Conservation (phyloP, 2,329 filamentous ascomycete species). For the Colletotrichum godetiae region DNA sequence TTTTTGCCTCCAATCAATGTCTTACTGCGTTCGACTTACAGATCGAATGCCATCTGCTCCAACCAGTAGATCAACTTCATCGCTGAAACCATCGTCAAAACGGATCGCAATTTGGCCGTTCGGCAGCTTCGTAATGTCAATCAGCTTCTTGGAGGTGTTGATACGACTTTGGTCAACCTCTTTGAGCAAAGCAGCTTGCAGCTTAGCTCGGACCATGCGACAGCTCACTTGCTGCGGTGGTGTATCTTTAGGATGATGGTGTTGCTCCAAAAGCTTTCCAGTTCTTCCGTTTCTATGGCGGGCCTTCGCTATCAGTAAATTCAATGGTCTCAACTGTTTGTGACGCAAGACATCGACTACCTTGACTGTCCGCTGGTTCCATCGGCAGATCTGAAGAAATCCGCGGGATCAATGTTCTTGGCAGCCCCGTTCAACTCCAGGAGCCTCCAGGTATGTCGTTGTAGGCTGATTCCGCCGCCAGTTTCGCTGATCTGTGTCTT, state of each 20-base stretch:
- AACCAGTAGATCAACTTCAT: slow-evolving; percentile 58
- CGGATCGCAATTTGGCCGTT: slow-evolving; percentile 50
- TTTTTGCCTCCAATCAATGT: too few species aligned
- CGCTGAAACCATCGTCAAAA: slow-evolving; percentile 57
- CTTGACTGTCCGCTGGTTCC: slow-evolving; percentile 41
- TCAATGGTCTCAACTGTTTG: too few species aligned
- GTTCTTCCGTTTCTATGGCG: slow-evolving; percentile 44
- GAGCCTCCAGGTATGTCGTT: slow-evolving; percentile 49
- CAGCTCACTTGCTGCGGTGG: slow-evolving; percentile 42
- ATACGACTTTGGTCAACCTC: slow-evolving; percentile 57
- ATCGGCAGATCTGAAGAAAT: slow-evolving; percentile 44
- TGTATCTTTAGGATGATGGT: slow-evolving; percentile 37
- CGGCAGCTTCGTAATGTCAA: slow-evolving; percentile 49
- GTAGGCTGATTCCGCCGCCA: slow-evolving; percentile 50
- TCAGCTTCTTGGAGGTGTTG: slow-evolving; percentile 56
- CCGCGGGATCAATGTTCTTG: slow-evolving; percentile 43
- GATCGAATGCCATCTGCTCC: slow-evolving; percentile 66
- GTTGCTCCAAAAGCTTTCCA: slow-evolving; percentile 42
- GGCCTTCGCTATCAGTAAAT: too few species aligned
- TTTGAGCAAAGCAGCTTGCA: slow-evolving; percentile 61
- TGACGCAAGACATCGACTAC: slow-evolving; percentile 20
- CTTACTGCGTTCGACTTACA: slow-evolving; percentile 40
- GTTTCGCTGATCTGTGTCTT: slow-evolving; percentile 49
- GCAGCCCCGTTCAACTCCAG: slow-evolving; percentile 46
- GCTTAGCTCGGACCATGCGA: slow-evolving; percentile 46